phyloP scores from a whole-genome alignment of 257 asterid species.

The Primulina huaijiensis region DNA sequence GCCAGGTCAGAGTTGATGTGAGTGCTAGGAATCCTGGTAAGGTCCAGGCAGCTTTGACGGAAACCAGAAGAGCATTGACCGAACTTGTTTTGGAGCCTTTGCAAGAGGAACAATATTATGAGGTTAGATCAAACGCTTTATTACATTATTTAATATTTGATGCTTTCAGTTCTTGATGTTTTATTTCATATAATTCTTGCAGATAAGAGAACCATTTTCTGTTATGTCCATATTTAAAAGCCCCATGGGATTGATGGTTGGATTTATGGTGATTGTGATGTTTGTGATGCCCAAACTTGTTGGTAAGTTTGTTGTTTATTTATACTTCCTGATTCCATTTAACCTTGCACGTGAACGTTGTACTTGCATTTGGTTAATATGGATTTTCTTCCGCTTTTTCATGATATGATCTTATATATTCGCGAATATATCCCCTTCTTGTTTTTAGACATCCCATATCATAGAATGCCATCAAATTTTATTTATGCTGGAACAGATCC shows the following conservation, averaged over 20 bases:
- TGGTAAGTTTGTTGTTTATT: slow-evolving; percentile 53
- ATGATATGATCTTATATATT: not conserved
- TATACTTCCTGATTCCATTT: slow-evolving; percentile 18
- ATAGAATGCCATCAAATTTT: not conserved
- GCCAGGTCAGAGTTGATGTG: slow-evolving; percentile 88
- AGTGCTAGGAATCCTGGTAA: slow-evolving; percentile 97
- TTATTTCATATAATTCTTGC: slow-evolving; percentile 33
- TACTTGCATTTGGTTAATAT: not conserved
- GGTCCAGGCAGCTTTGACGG: slow-evolving; percentile 96
- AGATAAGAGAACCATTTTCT: slow-evolving; percentile 86
- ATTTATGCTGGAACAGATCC: slow-evolving; percentile 52
- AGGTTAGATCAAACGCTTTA: slow-evolving; percentile 40
- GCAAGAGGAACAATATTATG: slow-evolving; percentile 87
- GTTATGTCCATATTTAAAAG: slow-evolving; percentile 74
- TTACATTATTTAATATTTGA: too few relatives aligned
- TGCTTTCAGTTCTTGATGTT: not conserved
- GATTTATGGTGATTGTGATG: slow-evolving; percentile 89
- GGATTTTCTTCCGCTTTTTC: slow-evolving; percentile 13
- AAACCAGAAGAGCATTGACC: slow-evolving; percentile 73
- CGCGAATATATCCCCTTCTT: not conserved
- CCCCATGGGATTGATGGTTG: slow-evolving; percentile 99
- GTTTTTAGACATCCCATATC: not conserved
- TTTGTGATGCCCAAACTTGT: slow-evolving; percentile 93
- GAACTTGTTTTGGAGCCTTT: slow-evolving; percentile 92
- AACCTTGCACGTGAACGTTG: slow-evolving; percentile 11